Base-by-base conservation (phyloP, 169 alveolate genomes). In the Ichthyophthirius multifiliis region DNA sequence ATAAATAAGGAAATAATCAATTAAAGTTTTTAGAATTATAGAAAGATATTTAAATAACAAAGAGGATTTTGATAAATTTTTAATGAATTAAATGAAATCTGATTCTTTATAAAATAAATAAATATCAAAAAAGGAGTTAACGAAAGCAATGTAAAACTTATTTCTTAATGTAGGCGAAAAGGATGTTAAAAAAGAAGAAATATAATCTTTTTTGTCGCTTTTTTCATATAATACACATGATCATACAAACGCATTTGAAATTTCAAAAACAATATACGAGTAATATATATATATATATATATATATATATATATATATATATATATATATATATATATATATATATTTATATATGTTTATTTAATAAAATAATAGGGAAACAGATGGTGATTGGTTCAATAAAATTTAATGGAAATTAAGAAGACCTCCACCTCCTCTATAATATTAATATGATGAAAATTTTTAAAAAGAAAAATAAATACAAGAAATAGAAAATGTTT, bases 121-220 rank as follows among this genome's bases (percentile, higher is more conserved):
- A 15, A 55, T 81, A 13, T 41, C 47, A 6, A 76, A 45, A n/a
- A 37, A 48, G 12, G 65, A 71, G 3, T 43, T 81, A 2, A 73
- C 86, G 5, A 67, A 73, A 15, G 30, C 43, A 4, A 23, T 81
- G 0, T 12, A 81, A 71, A 65, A 34, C 18, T 18, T 55, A n/a
- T 62, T 81, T 43, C 27, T 41, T 0, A 47, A 81, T 32, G 76
- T 76, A 30, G 86, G 86, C 4, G 86, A 81, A 18, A 81, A 73
- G 23, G 78, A 71, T 15, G 81, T 44, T 20, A 46, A 63, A 32
- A 81, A 62, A 47, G 55, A 67, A 9, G 81, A 81, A 34, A 20
- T 81, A 3, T 76, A 76, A 16, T 65, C 80, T 12, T 81, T 81
- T 13, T 44, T 81, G 0, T 81, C 86, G 0, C 37, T 71, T 18